Percentiles rank a stretch among this genome's conserved stretches.
Evolutionary conservation across 768 basidiomycete genomes (phyloP).

Genomic region (Xanthoconium stramineum): DNA sequence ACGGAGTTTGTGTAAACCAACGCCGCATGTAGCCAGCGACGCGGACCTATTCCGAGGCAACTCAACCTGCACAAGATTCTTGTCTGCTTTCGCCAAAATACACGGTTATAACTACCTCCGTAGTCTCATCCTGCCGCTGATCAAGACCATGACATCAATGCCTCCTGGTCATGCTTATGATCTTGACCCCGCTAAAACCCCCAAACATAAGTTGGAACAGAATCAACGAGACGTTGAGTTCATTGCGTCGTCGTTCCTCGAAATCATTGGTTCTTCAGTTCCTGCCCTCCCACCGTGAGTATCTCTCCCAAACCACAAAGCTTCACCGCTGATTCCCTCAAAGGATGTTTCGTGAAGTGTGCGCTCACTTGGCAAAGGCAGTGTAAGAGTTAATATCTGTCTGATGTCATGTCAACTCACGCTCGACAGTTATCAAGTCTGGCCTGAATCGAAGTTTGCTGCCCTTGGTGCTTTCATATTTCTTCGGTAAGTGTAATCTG

Average conservation of each 20-base stretch:
- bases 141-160: constrained; percentile 69
- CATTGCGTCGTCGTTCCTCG: constrained; percentile 72
- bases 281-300: constrained; percentile 73
- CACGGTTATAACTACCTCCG: constrained; percentile 93
- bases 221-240: constrained; percentile 72
- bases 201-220: constrained; percentile 56
- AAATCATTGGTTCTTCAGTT: constrained; percentile 68
- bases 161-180: constrained; percentile 76
- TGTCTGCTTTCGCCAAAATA: constrained; percentile 83
- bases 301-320: not conserved
- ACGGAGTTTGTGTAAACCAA: constrained; percentile 1
- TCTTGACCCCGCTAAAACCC: constrained; percentile 64
- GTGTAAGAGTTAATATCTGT: constrained; percentile 53
- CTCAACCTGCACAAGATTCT: constrained; percentile 80
- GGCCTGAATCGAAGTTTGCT: constrained; percentile 78
- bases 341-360: constrained; percentile 86
- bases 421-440: constrained; percentile 50
- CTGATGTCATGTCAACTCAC: constrained; percentile 12
- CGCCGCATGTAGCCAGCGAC: constrained; percentile 58
- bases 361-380: constrained; percentile 70
- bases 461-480: constrained; percentile 92
- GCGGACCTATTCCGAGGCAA: constrained; percentile 84
- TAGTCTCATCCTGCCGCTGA: constrained; percentile 69
- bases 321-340: not conserved
- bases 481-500: constrained; percentile 50